phyloP scores from a whole-genome alignment of 495 filamentous ascomycete species.

The Penicillium herquei region DNA sequence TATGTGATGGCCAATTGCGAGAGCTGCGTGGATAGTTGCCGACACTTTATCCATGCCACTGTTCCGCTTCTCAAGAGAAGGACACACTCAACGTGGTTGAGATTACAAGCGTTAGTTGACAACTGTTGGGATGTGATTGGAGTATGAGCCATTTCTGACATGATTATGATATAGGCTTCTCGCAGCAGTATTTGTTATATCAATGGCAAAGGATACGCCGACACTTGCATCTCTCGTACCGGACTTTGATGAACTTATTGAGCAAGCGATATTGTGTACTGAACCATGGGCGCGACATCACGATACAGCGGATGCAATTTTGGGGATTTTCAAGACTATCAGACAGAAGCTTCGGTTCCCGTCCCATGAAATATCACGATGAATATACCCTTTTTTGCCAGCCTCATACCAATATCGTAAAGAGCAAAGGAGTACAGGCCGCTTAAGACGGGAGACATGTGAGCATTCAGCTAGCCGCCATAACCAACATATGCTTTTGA shows the following conservation, averaged over 20 bases:
- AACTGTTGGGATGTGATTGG: background rate
- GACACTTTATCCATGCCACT: slow-evolving; percentile 10
- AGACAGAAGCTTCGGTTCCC: slow-evolving; percentile 15
- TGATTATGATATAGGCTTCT: slow-evolving; percentile 5
- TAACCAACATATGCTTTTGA: slow-evolving; percentile 17
- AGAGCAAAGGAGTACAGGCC: too few species aligned
- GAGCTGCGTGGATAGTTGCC: slow-evolving; percentile 18
- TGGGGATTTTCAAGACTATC: slow-evolving; percentile 21
- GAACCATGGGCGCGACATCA: slow-evolving; percentile 14
- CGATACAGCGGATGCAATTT: slow-evolving; percentile 17
- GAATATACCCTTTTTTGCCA: too few species aligned
- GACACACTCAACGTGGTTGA: slow-evolving; percentile 17
- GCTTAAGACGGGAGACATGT: too few species aligned
- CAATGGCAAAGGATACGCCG: slow-evolving; percentile 18
- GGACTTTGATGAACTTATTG: slow-evolving; percentile 17
- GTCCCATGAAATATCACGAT: background rate
- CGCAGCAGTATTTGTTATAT: slow-evolving; percentile 18
- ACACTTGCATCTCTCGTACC: slow-evolving; percentile 13
- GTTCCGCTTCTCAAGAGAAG: slow-evolving; percentile 11
- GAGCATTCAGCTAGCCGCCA: slow-evolving; percentile 1
- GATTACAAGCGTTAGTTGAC: slow-evolving; percentile 17
- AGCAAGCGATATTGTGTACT: slow-evolving; percentile 8
- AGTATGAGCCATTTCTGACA: background rate
- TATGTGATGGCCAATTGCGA: slow-evolving; percentile 15
- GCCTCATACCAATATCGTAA: too few species aligned